A percentile compares a stretch with the other conserved stretches of the same genome.
Evolutionary conservation across 441 rosid species (phyloP).

Genomic region (Jatropha multifida): DNA sequence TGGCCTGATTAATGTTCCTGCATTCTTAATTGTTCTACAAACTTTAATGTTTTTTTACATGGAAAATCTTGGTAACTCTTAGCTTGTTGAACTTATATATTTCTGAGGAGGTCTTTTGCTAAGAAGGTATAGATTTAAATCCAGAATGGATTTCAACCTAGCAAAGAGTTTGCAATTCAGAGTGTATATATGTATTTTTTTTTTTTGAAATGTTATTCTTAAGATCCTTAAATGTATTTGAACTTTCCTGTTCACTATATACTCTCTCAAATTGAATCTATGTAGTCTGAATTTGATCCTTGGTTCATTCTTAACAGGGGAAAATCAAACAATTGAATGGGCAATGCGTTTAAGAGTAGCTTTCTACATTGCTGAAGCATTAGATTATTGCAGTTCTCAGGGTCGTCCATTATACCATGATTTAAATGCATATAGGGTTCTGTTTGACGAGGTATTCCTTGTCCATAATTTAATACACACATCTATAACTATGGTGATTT

Average conservation of each 20-base stretch:
- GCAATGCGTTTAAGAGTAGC: slow-evolving; percentile 76
- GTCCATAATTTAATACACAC: slow-evolving; percentile 8
- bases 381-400: slow-evolving; percentile 57
- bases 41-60: not conserved
- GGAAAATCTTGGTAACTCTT: not conserved
- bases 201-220: not conserved
- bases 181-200: not conserved
- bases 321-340: slow-evolving; percentile 75
- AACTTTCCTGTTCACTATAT: not conserved
- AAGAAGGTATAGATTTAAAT: not conserved
- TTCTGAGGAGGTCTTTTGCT: not conserved
- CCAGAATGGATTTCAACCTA: not conserved
- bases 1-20: not conserved
- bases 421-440: slow-evolving; percentile 74
- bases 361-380: slow-evolving; percentile 66
- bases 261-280: not conserved
- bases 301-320: slow-evolving; percentile 47
- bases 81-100: not conserved
- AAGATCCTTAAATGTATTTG: not conserved
- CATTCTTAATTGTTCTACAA: not conserved
- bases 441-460: slow-evolving; percentile 71
- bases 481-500: not conserved
- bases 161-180: not conserved
- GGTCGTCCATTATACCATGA: slow-evolving; percentile 74
- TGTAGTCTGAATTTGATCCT: slow-evolving; percentile 11